A percentile compares a stretch with the other conserved stretches of the same genome.
phyloP scores from a whole-genome alignment of 208 protist genomes.

The Phytomonas francai region DNA sequence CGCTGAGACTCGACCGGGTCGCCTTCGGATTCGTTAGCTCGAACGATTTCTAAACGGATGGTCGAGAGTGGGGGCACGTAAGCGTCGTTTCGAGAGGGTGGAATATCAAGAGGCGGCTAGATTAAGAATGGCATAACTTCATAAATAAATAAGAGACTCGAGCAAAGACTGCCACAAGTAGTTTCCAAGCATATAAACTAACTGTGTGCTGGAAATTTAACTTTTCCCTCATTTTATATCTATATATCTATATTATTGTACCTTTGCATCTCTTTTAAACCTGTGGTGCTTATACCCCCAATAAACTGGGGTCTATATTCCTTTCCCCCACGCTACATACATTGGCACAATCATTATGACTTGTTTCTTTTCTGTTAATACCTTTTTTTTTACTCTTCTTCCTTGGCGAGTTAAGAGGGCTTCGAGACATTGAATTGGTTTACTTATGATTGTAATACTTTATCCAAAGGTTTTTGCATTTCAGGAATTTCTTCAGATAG shows the following conservation, averaged over 20 bases:
- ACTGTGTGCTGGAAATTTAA: not conserved
- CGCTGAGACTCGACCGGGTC: slow-evolving; percentile 14
- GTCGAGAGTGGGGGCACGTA: not conserved
- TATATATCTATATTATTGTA: slow-evolving; percentile 1
- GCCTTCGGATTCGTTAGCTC: not conserved
- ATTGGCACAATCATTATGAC: not conserved
- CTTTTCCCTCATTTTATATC: slow-evolving; percentile 1
- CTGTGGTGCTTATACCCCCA: slow-evolving; percentile 3
- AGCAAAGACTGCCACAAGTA: not conserved
- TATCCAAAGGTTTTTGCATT: not conserved
- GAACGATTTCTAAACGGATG: not conserved
- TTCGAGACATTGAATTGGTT: slow-evolving; percentile 3
- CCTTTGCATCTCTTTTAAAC: not conserved
- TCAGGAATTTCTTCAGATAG: not conserved
- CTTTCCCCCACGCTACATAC: not conserved
- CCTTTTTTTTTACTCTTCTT: slow-evolving; percentile 3
- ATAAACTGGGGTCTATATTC: not conserved
- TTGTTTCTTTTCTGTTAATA: slow-evolving; percentile 10
- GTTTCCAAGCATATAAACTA: not conserved
- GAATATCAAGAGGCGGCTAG: not conserved
- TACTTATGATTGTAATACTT: not conserved
- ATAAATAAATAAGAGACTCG: not conserved
- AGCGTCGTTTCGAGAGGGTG: not conserved
- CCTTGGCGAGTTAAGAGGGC: not conserved
- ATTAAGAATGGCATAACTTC: not conserved